Evolutionary conservation across 495 filamentous ascomycete genomes (phyloP).

Genomic region (Tuber umbilicatum): DNA sequence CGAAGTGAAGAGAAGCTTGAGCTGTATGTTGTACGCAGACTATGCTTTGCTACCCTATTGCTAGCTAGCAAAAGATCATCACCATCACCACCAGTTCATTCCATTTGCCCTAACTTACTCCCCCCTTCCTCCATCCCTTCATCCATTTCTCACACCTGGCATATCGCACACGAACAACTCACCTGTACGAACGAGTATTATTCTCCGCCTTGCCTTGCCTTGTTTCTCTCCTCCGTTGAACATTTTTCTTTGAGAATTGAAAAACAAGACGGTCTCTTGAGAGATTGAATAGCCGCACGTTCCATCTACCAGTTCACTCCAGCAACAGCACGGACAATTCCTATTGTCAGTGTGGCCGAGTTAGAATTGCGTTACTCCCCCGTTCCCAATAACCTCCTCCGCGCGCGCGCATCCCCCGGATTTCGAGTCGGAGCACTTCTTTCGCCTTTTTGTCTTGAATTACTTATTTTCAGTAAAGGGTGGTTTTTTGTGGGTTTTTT

Average conservation of each 20-base stretch:
- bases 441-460: slow-evolving; percentile 1
- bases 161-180: neutral
- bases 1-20: neutral
- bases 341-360: neutral
- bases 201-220: neutral
- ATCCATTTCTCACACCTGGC: neutral
- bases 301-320: neutral
- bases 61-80: neutral
- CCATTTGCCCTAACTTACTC: neutral
- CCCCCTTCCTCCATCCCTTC: neutral
- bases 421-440: neutral
- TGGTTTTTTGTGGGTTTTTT: neutral
- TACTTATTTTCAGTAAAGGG: neutral
- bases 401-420: slow-evolving; percentile 19
- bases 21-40: neutral
- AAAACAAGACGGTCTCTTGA: neutral
- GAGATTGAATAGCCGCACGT: neutral
- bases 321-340: slow-evolving; percentile 2
- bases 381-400: neutral
- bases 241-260: neutral
- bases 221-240: neutral
- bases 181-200: neutral
- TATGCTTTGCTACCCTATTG: slow-evolving; percentile 1
- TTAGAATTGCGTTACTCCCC: slow-evolving; percentile 12
- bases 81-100: neutral